These are phyloP conservation scores for Kodamaea sp. DNA, from an alignment of 1,139 yeast genomes.

Conservation along the genomic window DNA sequence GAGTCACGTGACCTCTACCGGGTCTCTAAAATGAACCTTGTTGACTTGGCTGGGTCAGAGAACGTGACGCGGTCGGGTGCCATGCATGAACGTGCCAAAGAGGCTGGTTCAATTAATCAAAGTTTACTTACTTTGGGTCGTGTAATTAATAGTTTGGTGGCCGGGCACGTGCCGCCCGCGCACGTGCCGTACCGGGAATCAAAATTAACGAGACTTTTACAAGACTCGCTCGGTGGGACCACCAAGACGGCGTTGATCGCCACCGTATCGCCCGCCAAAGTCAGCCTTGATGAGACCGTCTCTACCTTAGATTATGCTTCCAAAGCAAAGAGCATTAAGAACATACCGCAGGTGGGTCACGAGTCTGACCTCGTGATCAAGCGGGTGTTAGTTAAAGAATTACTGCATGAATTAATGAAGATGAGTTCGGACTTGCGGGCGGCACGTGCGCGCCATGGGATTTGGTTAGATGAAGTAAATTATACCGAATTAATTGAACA, in stretches of 20 bases:
- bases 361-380: constrained; percentile 55
- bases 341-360: constrained; percentile 59
- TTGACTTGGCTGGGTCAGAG: constrained; percentile 88
- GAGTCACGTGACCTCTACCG: constrained; percentile 33
- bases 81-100: constrained; percentile 71
- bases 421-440: constrained; percentile 58
- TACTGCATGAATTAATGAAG: constrained; percentile 54
- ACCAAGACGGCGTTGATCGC: constrained; percentile 80
- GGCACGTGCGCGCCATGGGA: constrained; percentile 57
- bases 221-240: constrained; percentile 80
- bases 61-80: constrained; percentile 81
- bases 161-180: constrained; percentile 15
- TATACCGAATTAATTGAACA: constrained; percentile 46
- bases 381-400: constrained; percentile 54
- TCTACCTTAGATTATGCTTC: constrained; percentile 85
- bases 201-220: constrained; percentile 70
- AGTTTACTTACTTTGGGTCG: constrained; percentile 78
- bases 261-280: constrained; percentile 75
- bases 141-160: constrained; percentile 65
- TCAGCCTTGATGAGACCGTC: constrained; percentile 71
- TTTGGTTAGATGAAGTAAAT: constrained; percentile 56
- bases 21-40: constrained; percentile 69
- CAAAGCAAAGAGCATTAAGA: constrained; percentile 74
- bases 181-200: constrained; percentile 88
- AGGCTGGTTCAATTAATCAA: constrained; percentile 86